Conservation (phyloP, 2,329 filamentous ascomycete species). For the Podosphaera leucotricha region DNA sequence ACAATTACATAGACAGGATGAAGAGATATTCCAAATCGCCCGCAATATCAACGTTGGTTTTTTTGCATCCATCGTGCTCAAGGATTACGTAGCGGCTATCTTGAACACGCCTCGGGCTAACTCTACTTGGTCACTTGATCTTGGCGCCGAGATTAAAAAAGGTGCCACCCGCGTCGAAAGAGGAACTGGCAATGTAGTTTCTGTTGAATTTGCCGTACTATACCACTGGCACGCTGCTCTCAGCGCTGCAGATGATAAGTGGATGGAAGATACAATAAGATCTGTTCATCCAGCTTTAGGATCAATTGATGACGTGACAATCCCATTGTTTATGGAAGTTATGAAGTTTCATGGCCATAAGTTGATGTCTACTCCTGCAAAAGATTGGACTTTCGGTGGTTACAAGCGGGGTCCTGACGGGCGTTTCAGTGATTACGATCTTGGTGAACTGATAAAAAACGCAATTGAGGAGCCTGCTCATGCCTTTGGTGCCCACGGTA, state of each 20-base stretch:
- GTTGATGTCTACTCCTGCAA: slow-evolving; percentile 15
- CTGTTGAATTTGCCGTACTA: slow-evolving; percentile 22
- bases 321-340: slow-evolving; percentile 20
- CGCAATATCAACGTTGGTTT: slow-evolving; percentile 24
- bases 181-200: slow-evolving; percentile 22
- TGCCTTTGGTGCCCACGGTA: slow-evolving; percentile 26
- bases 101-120: slow-evolving; percentile 22
- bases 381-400: slow-evolving; percentile 21
- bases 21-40: slow-evolving; percentile 23
- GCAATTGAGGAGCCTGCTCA: slow-evolving; percentile 25
- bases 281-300: slow-evolving; percentile 17
- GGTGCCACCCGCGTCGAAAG: slow-evolving; percentile 19
- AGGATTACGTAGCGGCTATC: slow-evolving; percentile 22
- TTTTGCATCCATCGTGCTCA: slow-evolving; percentile 22
- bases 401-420: slow-evolving; percentile 20
- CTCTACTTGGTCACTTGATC: slow-evolving; percentile 22
- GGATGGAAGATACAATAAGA: slow-evolving; percentile 21
- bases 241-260: slow-evolving; percentile 21
- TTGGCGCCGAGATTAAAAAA: slow-evolving; percentile 22
- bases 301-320: slow-evolving; percentile 20
- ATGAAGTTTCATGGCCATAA: slow-evolving; percentile 18
- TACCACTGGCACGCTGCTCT: slow-evolving; percentile 25
- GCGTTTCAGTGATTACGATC: slow-evolving; percentile 20
- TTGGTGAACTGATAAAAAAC: slow-evolving; percentile 22
- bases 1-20: slow-evolving; percentile 19